Evolutionary conservation across 2,329 filamentous ascomycete species (phyloP), one percentile per base, ranked within the genome.

Genomic region (Phialophora verrucosa): DNA sequence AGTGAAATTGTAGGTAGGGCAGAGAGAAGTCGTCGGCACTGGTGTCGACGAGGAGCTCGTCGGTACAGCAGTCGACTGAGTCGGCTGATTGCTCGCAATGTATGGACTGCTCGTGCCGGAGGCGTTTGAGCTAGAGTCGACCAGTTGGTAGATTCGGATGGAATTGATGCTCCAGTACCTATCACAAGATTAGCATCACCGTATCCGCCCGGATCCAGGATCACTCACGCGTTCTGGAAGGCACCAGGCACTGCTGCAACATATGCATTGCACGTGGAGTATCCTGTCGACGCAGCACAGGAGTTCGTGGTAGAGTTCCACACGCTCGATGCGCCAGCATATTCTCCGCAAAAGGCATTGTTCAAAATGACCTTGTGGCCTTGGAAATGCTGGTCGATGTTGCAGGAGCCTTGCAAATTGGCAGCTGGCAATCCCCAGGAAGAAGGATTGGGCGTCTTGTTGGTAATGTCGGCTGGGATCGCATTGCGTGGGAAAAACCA

Each of bases 301-400:
- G 68, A 69, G 14, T 62, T 68, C 23, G 51, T 64, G 23, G 59
- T 62, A 14, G 68, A 66, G 32, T 69, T 66, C 71, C 71, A 73
- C 35, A 72, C 69, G 44, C 32, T 63, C 12, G 88, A 85, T 55
- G 81, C 76, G 25, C 91, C 90, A 8, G 91, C 91, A 91, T 91
- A 95, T 72, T 89, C 85, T 12, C 92, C 92, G 77, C 92, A 96
- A 74, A 94, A 90, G 3, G 89, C 88, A 0, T 87, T 93, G 79
- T 95, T 88, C 77, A 95, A 88, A 69, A 93, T 63, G 66, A 96
- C 85, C 70, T 87, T 84, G 80, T 94, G 85, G 65, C 89, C 78
- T 70, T 81, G 79, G 80, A 96, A 93, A 76, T 88, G 83, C 1
- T 77, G 64, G 61, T 86, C 81, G 69, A 93, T 89, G 72, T 91